These are phyloP conservation scores for Hymenoscyphus scutula DNA, from an alignment of 2,329 filamentous ascomycete species.

Conservation along the genomic window DNA sequence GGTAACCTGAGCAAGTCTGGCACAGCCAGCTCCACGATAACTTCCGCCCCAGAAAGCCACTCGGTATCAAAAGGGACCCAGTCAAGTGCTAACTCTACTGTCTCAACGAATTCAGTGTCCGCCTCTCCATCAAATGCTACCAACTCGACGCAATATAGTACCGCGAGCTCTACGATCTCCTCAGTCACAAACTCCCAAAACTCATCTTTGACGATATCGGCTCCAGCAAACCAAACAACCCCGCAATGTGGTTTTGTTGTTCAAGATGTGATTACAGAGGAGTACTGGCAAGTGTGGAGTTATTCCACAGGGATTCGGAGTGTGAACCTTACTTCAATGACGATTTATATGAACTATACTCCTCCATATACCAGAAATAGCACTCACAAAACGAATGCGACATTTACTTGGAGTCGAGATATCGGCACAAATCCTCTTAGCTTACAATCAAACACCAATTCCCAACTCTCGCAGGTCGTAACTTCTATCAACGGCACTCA, in stretches of 20 bases:
- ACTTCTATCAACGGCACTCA: constrained; percentile 11
- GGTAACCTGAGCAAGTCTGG: background rate
- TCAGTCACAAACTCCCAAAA: background rate
- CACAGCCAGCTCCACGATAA: background rate
- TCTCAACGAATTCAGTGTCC: no score
- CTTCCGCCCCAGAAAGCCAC: background rate
- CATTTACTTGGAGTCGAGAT: constrained; percentile 11
- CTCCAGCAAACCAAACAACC: constrained; percentile 5
- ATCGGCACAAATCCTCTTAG: constrained; percentile 17
- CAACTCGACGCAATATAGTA: no score
- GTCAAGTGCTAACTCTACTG: no score
- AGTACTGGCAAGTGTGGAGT: constrained; percentile 18
- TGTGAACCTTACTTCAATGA: constrained; percentile 24
- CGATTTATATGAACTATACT: constrained; percentile 15
- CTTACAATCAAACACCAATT: constrained; percentile 8
- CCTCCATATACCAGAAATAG: constrained; percentile 10
- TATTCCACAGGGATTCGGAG: background rate
- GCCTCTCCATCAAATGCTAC: no score
- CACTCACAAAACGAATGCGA: constrained; percentile 12
- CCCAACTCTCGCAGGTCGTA: constrained; percentile 1
- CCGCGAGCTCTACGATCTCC: background rate
- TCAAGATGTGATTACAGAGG: constrained; percentile 22
- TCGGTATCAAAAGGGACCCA: no score
- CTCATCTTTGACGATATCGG: background rate
- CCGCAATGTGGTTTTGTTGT: constrained; percentile 23